phyloP scores from a whole-genome alignment of 108 stramenopile genomes.

The Nitzschia putrida region DNA sequence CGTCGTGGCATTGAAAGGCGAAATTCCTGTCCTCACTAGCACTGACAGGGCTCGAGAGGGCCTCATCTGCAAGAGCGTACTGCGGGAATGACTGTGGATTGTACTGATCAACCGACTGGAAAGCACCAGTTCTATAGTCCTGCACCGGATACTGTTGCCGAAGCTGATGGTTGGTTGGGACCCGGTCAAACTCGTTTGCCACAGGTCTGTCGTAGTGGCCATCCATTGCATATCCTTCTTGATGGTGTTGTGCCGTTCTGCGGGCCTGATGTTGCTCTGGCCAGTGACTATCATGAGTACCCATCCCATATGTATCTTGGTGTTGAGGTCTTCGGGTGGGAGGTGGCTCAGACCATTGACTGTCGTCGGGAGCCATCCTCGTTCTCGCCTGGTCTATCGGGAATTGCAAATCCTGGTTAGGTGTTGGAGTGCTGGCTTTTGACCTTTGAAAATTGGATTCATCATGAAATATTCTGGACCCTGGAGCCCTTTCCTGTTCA shows the following conservation, averaged over 20 bases:
- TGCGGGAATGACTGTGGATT: background rate
- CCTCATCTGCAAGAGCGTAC: conserved; percentile 1
- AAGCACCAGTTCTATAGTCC: background rate
- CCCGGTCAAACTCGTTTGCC: too few species aligned
- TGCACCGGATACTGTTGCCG: background rate
- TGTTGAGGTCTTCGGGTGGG: background rate
- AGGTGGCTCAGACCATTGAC: too few species aligned
- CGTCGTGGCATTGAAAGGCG: conserved; percentile 7
- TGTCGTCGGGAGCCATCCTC: too few species aligned
- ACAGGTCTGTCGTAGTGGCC: background rate
- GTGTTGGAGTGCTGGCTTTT: too few species aligned
- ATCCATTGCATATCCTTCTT: background rate
- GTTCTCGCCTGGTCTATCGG: too few species aligned
- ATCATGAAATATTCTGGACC: too few species aligned
- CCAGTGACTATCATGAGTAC: too few species aligned
- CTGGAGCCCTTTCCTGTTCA: too few species aligned
- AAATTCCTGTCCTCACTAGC: background rate
- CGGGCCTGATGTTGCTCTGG: background rate
- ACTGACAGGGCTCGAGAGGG: background rate
- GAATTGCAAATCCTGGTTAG: too few species aligned
- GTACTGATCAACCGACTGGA: background rate
- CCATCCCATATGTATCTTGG: background rate
- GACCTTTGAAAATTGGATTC: too few species aligned
- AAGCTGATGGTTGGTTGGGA: background rate
- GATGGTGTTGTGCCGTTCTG: background rate